Percentiles rank a stretch among this genome's conserved stretches.
These are phyloP conservation scores for Geranium rotundifolium DNA, from an alignment of 345 rosid genomes.

Conservation along the genomic window DNA sequence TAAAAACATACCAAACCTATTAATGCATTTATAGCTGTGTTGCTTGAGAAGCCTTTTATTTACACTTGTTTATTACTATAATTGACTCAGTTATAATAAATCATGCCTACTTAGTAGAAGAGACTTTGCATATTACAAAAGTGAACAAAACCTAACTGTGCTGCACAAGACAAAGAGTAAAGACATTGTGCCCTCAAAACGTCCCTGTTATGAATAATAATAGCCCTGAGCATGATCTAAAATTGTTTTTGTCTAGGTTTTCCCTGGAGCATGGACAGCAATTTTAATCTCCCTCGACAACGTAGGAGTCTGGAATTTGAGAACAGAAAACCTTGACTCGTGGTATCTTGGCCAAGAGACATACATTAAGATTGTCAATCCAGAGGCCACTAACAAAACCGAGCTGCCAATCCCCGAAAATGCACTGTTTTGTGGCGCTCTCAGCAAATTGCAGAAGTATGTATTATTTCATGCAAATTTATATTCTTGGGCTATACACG, in stretches of 20 bases:
- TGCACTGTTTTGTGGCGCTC: constrained; percentile 82
- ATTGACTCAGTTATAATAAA: no score
- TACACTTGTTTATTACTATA: no score
- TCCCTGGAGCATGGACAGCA: constrained; percentile 94
- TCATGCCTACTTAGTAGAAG: no score
- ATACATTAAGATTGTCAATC: constrained; percentile 76
- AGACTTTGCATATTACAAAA: no score
- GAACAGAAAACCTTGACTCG: constrained; percentile 92
- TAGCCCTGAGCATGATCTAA: no score
- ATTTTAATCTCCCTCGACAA: constrained; percentile 88
- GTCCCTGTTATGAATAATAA: not conserved
- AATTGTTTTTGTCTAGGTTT: constrained; percentile 37
- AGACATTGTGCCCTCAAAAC: not conserved
- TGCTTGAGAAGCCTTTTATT: no score
- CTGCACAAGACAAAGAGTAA: no score
- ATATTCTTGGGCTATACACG: not conserved
- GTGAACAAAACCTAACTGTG: no score
- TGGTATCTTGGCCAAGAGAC: constrained; percentile 99
- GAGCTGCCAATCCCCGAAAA: constrained; percentile 77
- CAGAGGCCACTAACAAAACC: constrained; percentile 83
- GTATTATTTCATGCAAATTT: constrained; percentile 3
- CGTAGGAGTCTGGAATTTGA: constrained; percentile 91
- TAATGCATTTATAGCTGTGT: no score
- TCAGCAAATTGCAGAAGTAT: constrained; percentile 64
- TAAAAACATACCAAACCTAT: no score